phyloP scores from a whole-genome alignment of 257 asterid species.

The Lavandula angustifolia region DNA sequence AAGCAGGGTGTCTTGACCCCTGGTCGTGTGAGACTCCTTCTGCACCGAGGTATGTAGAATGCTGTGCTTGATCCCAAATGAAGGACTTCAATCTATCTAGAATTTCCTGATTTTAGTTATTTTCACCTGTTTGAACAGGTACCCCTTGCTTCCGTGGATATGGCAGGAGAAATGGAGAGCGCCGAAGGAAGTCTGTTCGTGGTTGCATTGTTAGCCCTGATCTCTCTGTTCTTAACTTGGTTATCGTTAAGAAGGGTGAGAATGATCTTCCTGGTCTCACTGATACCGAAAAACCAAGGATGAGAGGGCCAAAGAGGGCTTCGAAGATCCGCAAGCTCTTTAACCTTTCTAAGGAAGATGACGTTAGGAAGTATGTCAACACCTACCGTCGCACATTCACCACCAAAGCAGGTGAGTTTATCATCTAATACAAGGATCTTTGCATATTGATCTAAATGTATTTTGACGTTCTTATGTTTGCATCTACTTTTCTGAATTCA shows the following conservation, averaged over 20 bases:
- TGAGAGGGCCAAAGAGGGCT: conserved; percentile 89
- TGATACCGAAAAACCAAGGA: conserved; percentile 72
- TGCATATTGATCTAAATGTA: not conserved
- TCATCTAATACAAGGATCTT: not conserved
- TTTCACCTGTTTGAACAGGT: conserved; percentile 38
- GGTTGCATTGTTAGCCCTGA: conserved; percentile 83
- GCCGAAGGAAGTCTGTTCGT: conserved; percentile 81
- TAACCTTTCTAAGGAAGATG: conserved; percentile 36
- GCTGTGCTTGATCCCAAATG: not conserved
- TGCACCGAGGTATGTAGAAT: conserved; percentile 40
- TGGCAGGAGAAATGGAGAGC: conserved; percentile 74
- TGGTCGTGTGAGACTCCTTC: conserved; percentile 53
- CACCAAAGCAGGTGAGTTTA: conserved; percentile 40
- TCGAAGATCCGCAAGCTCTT: conserved; percentile 74
- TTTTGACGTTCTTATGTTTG: not conserved
- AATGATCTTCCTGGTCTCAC: conserved; percentile 73
- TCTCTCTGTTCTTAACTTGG: conserved; percentile 52
- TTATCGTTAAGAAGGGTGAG: conserved; percentile 46
- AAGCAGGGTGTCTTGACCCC: conserved; percentile 62
- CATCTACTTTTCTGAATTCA: conserved; percentile 10
- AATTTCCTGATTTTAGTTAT: not conserved
- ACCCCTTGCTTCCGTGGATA: conserved; percentile 76
- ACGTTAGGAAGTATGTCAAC: too few relatives aligned
- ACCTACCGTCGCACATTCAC: conserved; percentile 26
- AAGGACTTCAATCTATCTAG: too few relatives aligned